Conservation (phyloP, 2,329 filamentous ascomycete species). For the Cyphellophora europaea region DNA sequence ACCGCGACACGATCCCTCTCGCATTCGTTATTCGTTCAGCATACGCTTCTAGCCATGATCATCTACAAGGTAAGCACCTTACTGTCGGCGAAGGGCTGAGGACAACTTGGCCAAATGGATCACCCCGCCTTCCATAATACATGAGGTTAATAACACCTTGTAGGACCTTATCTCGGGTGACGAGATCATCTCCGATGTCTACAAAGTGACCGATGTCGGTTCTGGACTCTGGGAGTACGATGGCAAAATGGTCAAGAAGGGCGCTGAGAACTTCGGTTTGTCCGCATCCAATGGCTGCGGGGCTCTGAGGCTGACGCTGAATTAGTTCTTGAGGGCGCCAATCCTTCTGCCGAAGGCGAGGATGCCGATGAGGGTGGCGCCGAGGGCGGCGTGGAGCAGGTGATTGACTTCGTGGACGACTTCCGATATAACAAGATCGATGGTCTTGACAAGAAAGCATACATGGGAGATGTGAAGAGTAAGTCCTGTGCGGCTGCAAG, state of each 20-base stretch:
- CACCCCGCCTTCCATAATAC: neutral
- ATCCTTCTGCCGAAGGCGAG: conserved; percentile 83
- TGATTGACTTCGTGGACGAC: conserved; percentile 88
- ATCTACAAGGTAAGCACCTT: conserved; percentile 55
- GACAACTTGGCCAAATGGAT: too few relatives aligned
- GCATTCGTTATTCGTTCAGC: too few relatives aligned
- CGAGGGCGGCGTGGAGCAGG: conserved; percentile 49
- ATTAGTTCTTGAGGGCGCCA: conserved; percentile 60
- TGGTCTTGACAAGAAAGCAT: conserved; percentile 68
- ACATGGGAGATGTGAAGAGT: conserved; percentile 80
- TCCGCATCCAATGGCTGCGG: too few relatives aligned
- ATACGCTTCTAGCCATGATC: too few relatives aligned
- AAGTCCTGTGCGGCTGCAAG: too few relatives aligned
- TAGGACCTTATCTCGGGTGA: conserved; percentile 84
- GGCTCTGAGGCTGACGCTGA: too few relatives aligned
- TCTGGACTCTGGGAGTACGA: conserved; percentile 80
- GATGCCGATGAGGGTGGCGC: conserved; percentile 64
- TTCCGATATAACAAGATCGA: conserved; percentile 63
- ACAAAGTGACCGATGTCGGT: conserved; percentile 70
- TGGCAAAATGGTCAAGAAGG: conserved; percentile 80
- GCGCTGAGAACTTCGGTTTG: conserved; percentile 62
- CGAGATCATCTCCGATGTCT: conserved; percentile 96
- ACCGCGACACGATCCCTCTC: too few relatives aligned
- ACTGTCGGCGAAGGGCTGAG: conserved; percentile 3
- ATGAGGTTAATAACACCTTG: neutral